Percentiles rank a stretch among this genome's conserved stretches.
phyloP scores from a whole-genome alignment of 2,329 filamentous ascomycete genomes.

The Diaporthe sp. region DNA sequence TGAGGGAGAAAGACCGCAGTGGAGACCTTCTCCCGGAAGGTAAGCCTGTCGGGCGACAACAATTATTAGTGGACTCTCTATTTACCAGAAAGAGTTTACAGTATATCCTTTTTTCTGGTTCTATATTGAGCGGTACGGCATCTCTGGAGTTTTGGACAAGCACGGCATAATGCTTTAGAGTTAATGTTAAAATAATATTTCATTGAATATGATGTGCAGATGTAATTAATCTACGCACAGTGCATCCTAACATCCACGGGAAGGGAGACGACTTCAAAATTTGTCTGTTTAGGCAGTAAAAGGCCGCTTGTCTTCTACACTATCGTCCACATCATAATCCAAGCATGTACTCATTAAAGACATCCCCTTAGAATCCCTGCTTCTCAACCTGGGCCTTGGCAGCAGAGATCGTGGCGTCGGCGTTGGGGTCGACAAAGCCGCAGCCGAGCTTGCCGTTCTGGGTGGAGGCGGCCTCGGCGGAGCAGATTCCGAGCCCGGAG shows the following conservation, averaged over 20 bases:
- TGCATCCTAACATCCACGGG: background rate
- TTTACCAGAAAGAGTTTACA: too few relatives aligned
- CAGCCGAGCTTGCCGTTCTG: conserved; percentile 53
- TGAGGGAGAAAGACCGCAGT: too few relatives aligned
- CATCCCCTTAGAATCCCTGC: conserved; percentile 49
- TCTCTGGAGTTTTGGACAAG: too few relatives aligned
- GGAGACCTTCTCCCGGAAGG: too few relatives aligned
- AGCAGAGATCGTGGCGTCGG: conserved; percentile 47
- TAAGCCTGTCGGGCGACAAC: too few relatives aligned
- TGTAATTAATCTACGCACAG: too few relatives aligned
- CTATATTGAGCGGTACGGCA: too few relatives aligned
- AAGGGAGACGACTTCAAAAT: background rate
- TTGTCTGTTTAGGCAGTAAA: background rate
- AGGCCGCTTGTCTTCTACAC: background rate
- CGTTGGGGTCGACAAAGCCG: conserved; percentile 51
- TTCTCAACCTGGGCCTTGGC: conserved; percentile 51
- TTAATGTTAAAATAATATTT: too few relatives aligned
- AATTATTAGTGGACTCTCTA: too few relatives aligned
- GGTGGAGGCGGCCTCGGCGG: conserved; percentile 48
- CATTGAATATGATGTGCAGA: too few relatives aligned
- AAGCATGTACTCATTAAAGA: background rate
- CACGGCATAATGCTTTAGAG: too few relatives aligned
- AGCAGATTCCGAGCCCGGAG: conserved; percentile 49
- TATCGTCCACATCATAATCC: background rate
- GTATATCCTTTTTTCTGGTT: too few relatives aligned